These are phyloP conservation scores for Diddensiella transvaalensis DNA, from an alignment of 805 yeast species.

Conservation along the genomic window DNA sequence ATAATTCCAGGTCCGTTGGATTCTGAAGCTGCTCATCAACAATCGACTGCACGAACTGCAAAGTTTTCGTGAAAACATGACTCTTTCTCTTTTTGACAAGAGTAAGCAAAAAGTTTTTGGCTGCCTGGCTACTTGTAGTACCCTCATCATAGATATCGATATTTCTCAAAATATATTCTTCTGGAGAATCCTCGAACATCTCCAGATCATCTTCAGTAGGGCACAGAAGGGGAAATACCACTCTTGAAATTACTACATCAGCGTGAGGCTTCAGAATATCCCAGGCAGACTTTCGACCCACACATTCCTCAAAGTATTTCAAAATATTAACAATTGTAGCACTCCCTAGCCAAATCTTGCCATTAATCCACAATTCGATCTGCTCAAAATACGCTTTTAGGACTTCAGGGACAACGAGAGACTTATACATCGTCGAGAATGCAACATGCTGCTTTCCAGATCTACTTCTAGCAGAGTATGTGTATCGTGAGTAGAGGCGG, in stretches of 20 bases:
- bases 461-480: conserved; percentile 34
- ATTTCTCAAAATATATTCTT: conserved; percentile 74
- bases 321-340: conserved; percentile 63
- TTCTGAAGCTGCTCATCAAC: conserved; percentile 35
- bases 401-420: conserved; percentile 69
- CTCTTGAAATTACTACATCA: conserved; percentile 60
- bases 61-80: conserved; percentile 30
- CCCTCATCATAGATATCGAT: conserved; percentile 61
- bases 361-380: conserved; percentile 69
- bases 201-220: conserved; percentile 67
- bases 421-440: conserved; percentile 53
- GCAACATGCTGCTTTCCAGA: conserved; percentile 42
- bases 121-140: conserved; percentile 73
- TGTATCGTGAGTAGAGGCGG: conserved; percentile 66
- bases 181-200: conserved; percentile 80
- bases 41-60: conserved; percentile 56
- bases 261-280: conserved; percentile 59
- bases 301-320: conserved; percentile 57
- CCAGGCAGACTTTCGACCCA: conserved; percentile 64
- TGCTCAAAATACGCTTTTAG: conserved; percentile 59
- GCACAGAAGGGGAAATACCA: conserved; percentile 72
- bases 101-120: conserved; percentile 66
- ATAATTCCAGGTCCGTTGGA: conserved; percentile 37
- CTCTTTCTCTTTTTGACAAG: conserved; percentile 62
- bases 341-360: conserved; percentile 64